phyloP scores from a whole-genome alignment of 495 filamentous ascomycete genomes.

The Elaphomyces granulatus region DNA sequence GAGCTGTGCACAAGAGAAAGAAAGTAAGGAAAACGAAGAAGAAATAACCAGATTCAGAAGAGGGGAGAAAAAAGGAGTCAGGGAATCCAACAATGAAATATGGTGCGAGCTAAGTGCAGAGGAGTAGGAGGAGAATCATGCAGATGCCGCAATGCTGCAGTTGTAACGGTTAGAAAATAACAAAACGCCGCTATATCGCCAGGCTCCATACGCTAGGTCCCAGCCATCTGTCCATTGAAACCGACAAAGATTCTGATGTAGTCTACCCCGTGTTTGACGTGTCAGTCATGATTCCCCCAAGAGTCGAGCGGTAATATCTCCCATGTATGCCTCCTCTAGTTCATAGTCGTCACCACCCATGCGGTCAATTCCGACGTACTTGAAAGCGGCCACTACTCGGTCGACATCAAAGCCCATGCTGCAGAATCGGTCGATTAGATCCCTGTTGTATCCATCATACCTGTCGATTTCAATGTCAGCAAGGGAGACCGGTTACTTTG shows the following conservation, averaged over 20 bases:
- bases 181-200: too few relatives aligned
- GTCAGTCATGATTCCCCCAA: slow-evolving; percentile 52
- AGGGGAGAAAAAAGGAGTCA: too few relatives aligned
- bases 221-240: not conserved
- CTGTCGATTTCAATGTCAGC: slow-evolving; percentile 25
- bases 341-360: slow-evolving; percentile 67
- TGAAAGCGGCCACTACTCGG: slow-evolving; percentile 71
- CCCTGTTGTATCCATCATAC: slow-evolving; percentile 80
- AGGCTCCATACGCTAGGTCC: slow-evolving; percentile 13
- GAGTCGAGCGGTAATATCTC: slow-evolving; percentile 72
- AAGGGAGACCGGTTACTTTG: slow-evolving; percentile 4
- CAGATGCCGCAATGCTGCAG: too few relatives aligned
- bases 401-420: slow-evolving; percentile 92
- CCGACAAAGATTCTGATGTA: slow-evolving; percentile 2
- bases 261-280: not conserved
- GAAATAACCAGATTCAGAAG: too few relatives aligned
- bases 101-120: too few relatives aligned
- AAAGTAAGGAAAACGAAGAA: too few relatives aligned
- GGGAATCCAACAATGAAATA: too few relatives aligned
- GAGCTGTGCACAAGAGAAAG: too few relatives aligned
- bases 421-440: slow-evolving; percentile 76
- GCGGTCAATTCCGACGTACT: slow-evolving; percentile 64
- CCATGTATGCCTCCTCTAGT: slow-evolving; percentile 74
- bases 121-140: too few relatives aligned
- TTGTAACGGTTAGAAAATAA: too few relatives aligned